These are phyloP conservation scores for Wallacemonas sp. DNA, from an alignment of 208 protist species.

Conservation along the genomic window DNA sequence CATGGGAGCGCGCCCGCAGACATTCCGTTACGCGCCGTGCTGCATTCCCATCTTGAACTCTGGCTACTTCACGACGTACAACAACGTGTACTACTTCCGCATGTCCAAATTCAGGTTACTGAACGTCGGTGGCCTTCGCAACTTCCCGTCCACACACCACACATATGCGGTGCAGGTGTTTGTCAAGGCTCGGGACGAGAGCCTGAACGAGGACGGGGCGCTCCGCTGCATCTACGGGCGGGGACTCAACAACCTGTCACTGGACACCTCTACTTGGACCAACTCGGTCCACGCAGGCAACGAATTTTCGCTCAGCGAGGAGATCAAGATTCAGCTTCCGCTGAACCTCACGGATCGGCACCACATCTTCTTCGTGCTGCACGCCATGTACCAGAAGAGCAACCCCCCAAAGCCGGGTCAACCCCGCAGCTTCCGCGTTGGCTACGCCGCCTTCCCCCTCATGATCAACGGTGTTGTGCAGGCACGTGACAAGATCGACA, in stretches of 20 bases:
- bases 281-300: slow-evolving; percentile 54
- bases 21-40: slow-evolving; percentile 72
- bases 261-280: slow-evolving; percentile 68
- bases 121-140: slow-evolving; percentile 51
- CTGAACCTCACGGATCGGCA: slow-evolving; percentile 75
- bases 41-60: slow-evolving; percentile 82
- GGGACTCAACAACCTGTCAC: slow-evolving; percentile 55
- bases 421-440: slow-evolving; percentile 58
- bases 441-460: slow-evolving; percentile 76
- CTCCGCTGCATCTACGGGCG: slow-evolving; percentile 82
- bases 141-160: slow-evolving; percentile 63
- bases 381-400: slow-evolving; percentile 63
- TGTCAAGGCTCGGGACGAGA: slow-evolving; percentile 76
- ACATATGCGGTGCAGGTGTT: slow-evolving; percentile 80
- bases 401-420: slow-evolving; percentile 32
- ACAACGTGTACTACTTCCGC: slow-evolving; percentile 86
- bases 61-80: slow-evolving; percentile 85
- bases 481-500: slow-evolving; percentile 51
- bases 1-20: slow-evolving; percentile 46
- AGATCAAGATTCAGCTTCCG: slow-evolving; percentile 89
- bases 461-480: slow-evolving; percentile 68
- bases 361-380: slow-evolving; percentile 87
- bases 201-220: slow-evolving; percentile 51
- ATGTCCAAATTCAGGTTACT: slow-evolving; percentile 56
- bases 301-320: slow-evolving; percentile 70